Conservation (phyloP, 73 alveolate species). For the Diophrys appendiculata region DNA sequence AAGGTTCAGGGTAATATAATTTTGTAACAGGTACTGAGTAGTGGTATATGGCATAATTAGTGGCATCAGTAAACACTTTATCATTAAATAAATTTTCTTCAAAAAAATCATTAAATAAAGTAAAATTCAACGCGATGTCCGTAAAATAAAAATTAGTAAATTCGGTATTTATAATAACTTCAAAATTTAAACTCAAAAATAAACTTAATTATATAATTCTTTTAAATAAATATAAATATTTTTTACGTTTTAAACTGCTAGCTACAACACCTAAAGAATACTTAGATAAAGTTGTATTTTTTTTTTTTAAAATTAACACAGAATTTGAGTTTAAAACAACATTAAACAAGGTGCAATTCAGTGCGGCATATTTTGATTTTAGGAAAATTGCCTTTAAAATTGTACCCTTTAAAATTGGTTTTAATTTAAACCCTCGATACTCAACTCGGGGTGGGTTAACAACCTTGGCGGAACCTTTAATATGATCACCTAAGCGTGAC, state of each 20-base stretch:
- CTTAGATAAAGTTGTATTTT: background rate
- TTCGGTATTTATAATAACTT: background rate
- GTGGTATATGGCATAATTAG: background rate
- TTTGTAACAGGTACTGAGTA: background rate
- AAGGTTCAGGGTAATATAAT: constrained; percentile 21
- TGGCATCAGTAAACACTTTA: background rate
- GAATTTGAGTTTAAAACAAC: background rate
- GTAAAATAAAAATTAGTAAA: no score
- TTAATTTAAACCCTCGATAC: background rate
- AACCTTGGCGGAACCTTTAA: background rate
- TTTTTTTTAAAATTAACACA: background rate
- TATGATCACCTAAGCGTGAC: background rate
- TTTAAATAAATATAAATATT: background rate
- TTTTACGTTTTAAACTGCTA: background rate
- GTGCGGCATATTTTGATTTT: background rate
- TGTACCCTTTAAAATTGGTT: background rate
- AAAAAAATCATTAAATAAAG: no score
- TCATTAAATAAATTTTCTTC: background rate
- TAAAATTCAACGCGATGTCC: no score
- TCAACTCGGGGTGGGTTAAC: background rate
- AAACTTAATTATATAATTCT: background rate
- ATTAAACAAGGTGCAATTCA: background rate
- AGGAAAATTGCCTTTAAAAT: background rate
- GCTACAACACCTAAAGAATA: background rate
- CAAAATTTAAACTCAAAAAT: background rate